phyloP scores from a whole-genome alignment of 768 basidiomycete genomes.

The Amanita polypyramis region DNA sequence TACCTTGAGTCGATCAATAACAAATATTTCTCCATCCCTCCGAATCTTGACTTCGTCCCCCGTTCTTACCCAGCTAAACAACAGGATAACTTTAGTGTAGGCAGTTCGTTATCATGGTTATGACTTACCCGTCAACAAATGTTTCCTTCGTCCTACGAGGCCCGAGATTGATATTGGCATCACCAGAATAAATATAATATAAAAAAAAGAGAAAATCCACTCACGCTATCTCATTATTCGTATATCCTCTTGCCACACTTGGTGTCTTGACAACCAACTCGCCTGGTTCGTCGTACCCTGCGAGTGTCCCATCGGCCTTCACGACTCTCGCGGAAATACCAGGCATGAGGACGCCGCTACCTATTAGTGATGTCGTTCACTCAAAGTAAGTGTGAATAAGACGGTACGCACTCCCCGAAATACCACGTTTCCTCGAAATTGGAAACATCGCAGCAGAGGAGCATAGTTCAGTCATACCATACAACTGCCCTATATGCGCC shows the following conservation, averaged over 20 bases:
- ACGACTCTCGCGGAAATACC: slow-evolving; percentile 45
- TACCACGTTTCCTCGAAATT: slow-evolving; percentile 36
- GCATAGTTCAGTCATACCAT: slow-evolving; percentile 60
- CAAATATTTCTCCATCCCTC: slow-evolving; percentile 43
- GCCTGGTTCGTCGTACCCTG: slow-evolving; percentile 44
- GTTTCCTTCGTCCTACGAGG: slow-evolving; percentile 50
- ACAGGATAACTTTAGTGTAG: neutral
- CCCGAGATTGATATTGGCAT: neutral
- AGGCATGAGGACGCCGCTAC: slow-evolving; percentile 46
- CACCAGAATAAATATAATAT: neutral
- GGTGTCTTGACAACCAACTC: slow-evolving; percentile 49
- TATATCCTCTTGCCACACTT: slow-evolving; percentile 44
- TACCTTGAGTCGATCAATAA: slow-evolving; percentile 58
- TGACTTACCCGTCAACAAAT: slow-evolving; percentile 50
- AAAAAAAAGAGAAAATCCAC: too few relatives aligned
- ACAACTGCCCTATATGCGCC: slow-evolving; percentile 47
- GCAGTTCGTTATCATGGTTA: neutral
- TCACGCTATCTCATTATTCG: slow-evolving; percentile 52
- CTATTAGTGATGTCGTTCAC: slow-evolving; percentile 9
- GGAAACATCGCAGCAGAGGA: slow-evolving; percentile 43
- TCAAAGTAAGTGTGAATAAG: neutral
- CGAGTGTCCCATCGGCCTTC: slow-evolving; percentile 47
- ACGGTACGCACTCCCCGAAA: slow-evolving; percentile 30
- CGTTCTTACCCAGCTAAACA: slow-evolving; percentile 51
- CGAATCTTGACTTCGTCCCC: slow-evolving; percentile 55